phyloP scores from a whole-genome alignment of 1,284 basidiomycete genomes.

The Phylloboletellus chloephorus region DNA sequence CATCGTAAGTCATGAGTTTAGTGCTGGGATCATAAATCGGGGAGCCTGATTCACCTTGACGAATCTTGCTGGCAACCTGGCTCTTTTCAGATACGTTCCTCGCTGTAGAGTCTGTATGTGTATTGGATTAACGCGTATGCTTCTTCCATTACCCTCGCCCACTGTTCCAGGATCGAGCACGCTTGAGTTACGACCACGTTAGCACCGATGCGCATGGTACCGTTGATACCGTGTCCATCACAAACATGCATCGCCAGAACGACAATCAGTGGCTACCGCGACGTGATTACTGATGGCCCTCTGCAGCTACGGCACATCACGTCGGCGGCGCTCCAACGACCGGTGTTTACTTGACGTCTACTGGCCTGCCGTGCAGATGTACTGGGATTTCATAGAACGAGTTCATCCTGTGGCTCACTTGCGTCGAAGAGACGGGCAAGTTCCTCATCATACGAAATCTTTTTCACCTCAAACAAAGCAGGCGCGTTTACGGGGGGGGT shows the following conservation, averaged over 20 bases:
- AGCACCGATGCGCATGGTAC: no score
- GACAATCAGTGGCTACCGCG: no score
- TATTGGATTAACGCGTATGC: not conserved
- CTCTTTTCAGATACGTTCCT: not conserved
- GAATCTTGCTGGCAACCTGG: not conserved
- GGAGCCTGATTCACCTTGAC: not conserved
- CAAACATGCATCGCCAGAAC: no score
- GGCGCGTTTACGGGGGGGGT: not conserved
- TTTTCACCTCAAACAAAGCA: slow-evolving; percentile 6
- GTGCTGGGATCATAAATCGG: not conserved
- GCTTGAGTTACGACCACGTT: no score
- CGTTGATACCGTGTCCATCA: no score
- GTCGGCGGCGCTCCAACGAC: no score
- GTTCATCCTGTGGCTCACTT: slow-evolving; percentile 5
- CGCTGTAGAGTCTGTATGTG: not conserved
- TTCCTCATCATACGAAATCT: slow-evolving; percentile 8
- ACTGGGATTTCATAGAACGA: slow-evolving; percentile 3
- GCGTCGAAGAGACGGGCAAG: slow-evolving; percentile 5
- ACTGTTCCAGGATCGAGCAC: no score
- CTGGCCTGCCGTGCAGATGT: slow-evolving; percentile 1
- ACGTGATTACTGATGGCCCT: no score
- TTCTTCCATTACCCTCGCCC: no score
- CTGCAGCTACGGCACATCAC: no score
- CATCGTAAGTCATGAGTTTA: slow-evolving; percentile 1
- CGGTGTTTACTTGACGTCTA: slow-evolving; percentile 1